Evolutionary conservation across 1,139 yeast species (phyloP).

Genomic region (Debaryomyces subglobosus): DNA sequence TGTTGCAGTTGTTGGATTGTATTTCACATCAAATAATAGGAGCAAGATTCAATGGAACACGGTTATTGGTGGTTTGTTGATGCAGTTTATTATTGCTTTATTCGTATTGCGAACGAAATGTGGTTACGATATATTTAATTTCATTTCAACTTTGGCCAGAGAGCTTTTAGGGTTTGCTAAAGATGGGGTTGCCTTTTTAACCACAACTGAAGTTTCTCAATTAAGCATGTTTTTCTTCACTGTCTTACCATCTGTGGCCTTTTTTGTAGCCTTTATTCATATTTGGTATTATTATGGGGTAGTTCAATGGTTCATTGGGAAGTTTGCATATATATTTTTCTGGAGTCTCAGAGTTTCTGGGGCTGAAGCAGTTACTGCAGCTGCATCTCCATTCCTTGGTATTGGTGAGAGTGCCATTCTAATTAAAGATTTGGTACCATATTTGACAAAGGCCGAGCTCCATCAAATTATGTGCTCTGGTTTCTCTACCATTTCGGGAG

Average conservation of each 20-base stretch:
- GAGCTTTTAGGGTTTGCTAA: conserved; percentile 63
- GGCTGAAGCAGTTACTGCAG: conserved; percentile 70
- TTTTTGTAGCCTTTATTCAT: conserved; percentile 67
- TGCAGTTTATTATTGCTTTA: conserved; percentile 63
- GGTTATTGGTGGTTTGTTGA: conserved; percentile 62
- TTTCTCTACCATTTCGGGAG: conserved; percentile 69
- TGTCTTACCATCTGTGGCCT: conserved; percentile 64
- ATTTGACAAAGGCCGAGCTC: conserved; percentile 62
- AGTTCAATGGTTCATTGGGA: conserved; percentile 63
- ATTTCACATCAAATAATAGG: conserved; percentile 51
- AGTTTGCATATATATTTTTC: conserved; percentile 62
- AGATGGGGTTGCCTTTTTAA: conserved; percentile 65
- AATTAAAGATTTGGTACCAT: conserved; percentile 64
- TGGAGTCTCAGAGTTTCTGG: conserved; percentile 66
- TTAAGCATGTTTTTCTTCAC: conserved; percentile 57
- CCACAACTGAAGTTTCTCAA: conserved; percentile 42
- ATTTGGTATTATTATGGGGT: conserved; percentile 64
- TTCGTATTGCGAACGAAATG: conserved; percentile 63
- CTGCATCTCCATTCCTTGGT: conserved; percentile 72
- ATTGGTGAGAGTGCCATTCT: conserved; percentile 70
- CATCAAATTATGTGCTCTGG: conserved; percentile 71
- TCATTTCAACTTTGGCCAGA: conserved; percentile 62
- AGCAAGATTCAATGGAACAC: conserved; percentile 59
- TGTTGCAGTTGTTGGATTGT: conserved; percentile 52
- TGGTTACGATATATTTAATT: conserved; percentile 67